Percentiles rank a stretch among this genome's conserved stretches.
Conservation (phyloP, 108 stramenopile species). For the Cyclotella sp. region DNA sequence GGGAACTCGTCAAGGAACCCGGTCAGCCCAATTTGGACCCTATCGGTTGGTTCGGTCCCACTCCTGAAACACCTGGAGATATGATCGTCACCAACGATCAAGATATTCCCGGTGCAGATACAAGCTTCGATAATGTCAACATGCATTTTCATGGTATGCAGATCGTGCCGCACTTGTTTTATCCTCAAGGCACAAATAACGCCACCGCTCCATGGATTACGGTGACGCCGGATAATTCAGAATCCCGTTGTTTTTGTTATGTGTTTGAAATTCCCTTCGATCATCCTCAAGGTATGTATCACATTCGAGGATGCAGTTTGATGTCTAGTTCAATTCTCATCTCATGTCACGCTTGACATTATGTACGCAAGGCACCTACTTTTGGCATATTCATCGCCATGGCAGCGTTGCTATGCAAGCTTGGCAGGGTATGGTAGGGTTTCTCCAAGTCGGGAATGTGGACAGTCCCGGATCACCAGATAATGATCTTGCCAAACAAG, state of each 20-base stretch:
- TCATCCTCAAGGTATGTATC: conserved; percentile 2
- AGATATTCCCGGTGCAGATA: conserved; percentile 1
- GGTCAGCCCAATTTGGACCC: not conserved
- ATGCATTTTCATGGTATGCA: not conserved
- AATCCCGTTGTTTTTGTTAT: not conserved
- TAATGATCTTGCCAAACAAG: not conserved
- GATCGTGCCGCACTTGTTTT: conserved; percentile 2
- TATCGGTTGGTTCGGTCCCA: not conserved
- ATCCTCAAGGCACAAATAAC: conserved; percentile 4
- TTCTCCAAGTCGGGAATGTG: not conserved
- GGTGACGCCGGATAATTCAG: not conserved
- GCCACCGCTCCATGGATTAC: not conserved
- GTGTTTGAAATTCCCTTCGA: conserved; percentile 4
- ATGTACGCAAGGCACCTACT: not conserved
- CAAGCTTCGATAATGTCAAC: conserved; percentile 2
- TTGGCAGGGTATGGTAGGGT: not conserved
- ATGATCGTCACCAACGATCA: not conserved
- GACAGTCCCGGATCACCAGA: not conserved
- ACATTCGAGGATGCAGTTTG: not conserved
- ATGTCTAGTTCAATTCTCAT: not conserved
- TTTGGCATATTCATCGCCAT: conserved; percentile 4
- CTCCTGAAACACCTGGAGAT: not conserved
- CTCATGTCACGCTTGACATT: not conserved
- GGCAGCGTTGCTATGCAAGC: conserved; percentile 4
- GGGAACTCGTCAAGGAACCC: not conserved